Evolutionary conservation across 257 asterid genomes (phyloP), one percentile per base, ranked within the genome.

Genomic region (Jaltomata sinuosa): DNA sequence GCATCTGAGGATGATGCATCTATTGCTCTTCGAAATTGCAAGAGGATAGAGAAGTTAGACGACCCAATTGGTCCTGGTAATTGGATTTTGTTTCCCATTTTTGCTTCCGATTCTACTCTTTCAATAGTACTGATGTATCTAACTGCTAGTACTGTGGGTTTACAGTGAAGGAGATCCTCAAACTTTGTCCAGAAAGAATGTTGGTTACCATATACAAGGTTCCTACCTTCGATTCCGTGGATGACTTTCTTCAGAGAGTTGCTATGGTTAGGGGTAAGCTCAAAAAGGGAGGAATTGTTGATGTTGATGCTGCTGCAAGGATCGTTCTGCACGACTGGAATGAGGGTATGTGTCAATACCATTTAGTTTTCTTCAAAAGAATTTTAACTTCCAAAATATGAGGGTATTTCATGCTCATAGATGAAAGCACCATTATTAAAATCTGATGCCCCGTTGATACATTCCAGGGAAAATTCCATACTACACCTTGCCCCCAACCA

Each of bases 261-360:
- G 98, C 96, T 65, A 91, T 91, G 32, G 90, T 92, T 8, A 88
- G 99, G 85, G 99, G 97, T 50, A 95, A 88, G 89, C 94, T 97
- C 2, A 97, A 97, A 87, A 97, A 94, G 86, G 98, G 99, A 55
- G 99, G 99, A 84, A 87, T 93, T 53, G 91, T 94, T 57, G 99
- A 97, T 79, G 85, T 91, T 80, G 96, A 89, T 76, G 95, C 97
- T 84, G 92, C 97, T 86, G 97, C 98, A 14, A 93, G 95, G 88
- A 97, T 97, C 53, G 91, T 97, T 86, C 90, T 97, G 91, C 96
- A 92, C 12, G 99, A 97, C 83, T 97, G 98, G 99, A 97, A 97
- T 89, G 95, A 92, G 88, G 98, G 99, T 96, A 92, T 34, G 85
- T 25, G 22, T 49, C 27, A 49, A 77, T 77, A 49, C 5, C 15